phyloP scores from a whole-genome alignment of 1,139 yeast genomes.

The Suhomyces terraborum region DNA sequence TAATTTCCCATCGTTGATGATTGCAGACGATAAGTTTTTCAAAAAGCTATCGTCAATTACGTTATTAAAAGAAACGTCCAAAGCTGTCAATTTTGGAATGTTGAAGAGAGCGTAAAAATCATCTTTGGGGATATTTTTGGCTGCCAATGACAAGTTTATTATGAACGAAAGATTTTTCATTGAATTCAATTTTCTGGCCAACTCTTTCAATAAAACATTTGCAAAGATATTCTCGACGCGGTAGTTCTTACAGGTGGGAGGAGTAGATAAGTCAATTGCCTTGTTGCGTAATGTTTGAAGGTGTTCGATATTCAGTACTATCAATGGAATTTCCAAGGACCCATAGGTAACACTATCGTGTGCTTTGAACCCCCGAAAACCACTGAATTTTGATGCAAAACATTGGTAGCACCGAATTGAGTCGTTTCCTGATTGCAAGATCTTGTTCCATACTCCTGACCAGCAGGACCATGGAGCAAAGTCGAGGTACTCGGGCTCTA shows the following conservation, averaged over 20 bases:
- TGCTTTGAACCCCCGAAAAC: slow-evolving; percentile 25
- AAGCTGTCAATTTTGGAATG: slow-evolving; percentile 32
- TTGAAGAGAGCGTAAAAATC: slow-evolving; percentile 34
- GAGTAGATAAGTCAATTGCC: slow-evolving; percentile 12
- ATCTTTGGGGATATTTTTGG: slow-evolving; percentile 21
- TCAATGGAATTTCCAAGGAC: not conserved
- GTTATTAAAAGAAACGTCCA: slow-evolving; percentile 34
- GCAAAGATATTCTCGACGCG: slow-evolving; percentile 40
- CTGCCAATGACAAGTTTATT: slow-evolving; percentile 18
- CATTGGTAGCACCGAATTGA: slow-evolving; percentile 31
- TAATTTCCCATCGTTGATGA: slow-evolving; percentile 27
- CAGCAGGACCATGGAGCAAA: slow-evolving; percentile 34
- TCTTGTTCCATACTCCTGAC: slow-evolving; percentile 35
- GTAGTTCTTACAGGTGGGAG: slow-evolving; percentile 13
- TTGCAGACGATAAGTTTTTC: slow-evolving; percentile 27
- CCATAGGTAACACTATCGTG: slow-evolving; percentile 19
- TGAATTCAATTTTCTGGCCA: slow-evolving; percentile 21
- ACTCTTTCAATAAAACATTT: slow-evolving; percentile 28
- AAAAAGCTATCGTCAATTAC: slow-evolving; percentile 36
- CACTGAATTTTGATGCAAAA: slow-evolving; percentile 31
- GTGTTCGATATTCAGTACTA: not conserved
- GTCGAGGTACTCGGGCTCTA: slow-evolving; percentile 27
- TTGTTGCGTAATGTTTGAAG: slow-evolving; percentile 7
- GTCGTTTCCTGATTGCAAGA: slow-evolving; percentile 32
- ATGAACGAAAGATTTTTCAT: slow-evolving; percentile 19